Conservation (phyloP, 495 filamentous ascomycete species). For the Talaromyces stipitatus region DNA sequence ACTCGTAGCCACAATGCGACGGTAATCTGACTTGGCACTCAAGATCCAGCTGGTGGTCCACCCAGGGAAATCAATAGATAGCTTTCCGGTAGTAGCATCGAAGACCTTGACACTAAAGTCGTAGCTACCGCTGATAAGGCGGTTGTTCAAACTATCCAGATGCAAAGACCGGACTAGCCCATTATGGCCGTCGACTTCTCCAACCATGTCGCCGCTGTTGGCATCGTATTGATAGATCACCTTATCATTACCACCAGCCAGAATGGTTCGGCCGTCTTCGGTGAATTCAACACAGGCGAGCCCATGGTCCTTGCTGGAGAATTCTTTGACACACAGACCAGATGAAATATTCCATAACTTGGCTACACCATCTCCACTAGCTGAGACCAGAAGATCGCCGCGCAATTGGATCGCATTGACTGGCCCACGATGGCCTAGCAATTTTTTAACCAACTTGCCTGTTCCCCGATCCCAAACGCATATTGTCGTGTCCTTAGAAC, state of each 20-base stretch:
- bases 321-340: constrained; percentile 79
- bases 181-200: constrained; percentile 68
- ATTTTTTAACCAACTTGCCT: constrained; percentile 60
- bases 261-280: constrained; percentile 79
- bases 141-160: constrained; percentile 72
- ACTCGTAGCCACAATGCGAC: constrained; percentile 84
- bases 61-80: constrained; percentile 68
- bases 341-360: constrained; percentile 91
- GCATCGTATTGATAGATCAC: constrained; percentile 93
- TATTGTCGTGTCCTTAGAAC: constrained; percentile 88
- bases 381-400: constrained; percentile 83
- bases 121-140: constrained; percentile 86
- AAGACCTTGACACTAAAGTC: constrained; percentile 92
- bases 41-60: constrained; percentile 97
- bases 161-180: constrained; percentile 81
- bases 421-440: constrained; percentile 78
- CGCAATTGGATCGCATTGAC: constrained; percentile 94
- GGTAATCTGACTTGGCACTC: constrained; percentile 89
- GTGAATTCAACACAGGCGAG: constrained; percentile 94
- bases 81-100: constrained; percentile 65
- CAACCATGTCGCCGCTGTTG: constrained; percentile 74
- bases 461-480: constrained; percentile 87
- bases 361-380: constrained; percentile 84
- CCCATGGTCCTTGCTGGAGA: constrained; percentile 77
- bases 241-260: constrained; percentile 89